Percentiles rank a stretch among this genome's conserved stretches.
These are phyloP conservation scores for Phaeotremella skinneri DNA, from an alignment of 768 basidiomycete species.

Conservation along the genomic window DNA sequence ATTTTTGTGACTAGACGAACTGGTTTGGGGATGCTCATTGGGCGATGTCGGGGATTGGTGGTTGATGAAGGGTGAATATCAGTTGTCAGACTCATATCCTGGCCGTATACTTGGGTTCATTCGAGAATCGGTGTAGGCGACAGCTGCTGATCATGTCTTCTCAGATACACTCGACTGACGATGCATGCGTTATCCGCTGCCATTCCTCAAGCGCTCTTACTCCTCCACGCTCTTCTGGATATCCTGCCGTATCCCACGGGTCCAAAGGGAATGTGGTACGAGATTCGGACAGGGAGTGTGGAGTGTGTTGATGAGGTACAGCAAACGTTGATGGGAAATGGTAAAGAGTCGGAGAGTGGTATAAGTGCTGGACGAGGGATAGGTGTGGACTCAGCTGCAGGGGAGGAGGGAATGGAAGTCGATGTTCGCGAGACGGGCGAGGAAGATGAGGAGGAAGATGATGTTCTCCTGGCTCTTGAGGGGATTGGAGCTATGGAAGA, in stretches of 20 bases:
- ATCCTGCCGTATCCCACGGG: slow-evolving; percentile 48
- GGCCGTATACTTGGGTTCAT: neutral
- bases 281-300: slow-evolving; percentile 45
- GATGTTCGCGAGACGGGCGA: slow-evolving; percentile 2
- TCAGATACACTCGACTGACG: slow-evolving; percentile 38
- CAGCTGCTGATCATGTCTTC: neutral
- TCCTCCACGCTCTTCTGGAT: slow-evolving; percentile 50
- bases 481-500: slow-evolving; percentile 36
- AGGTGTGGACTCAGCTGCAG: neutral
- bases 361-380: neutral
- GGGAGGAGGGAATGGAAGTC: slow-evolving; percentile 7
- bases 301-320: slow-evolving; percentile 48
- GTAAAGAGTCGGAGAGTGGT: neutral
- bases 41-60: slow-evolving; percentile 48
- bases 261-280: slow-evolving; percentile 44
- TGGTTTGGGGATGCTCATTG: slow-evolving; percentile 45
- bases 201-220: slow-evolving; percentile 48
- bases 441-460: slow-evolving; percentile 11
- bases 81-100: neutral
- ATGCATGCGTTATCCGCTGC: slow-evolving; percentile 49
- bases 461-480: slow-evolving; percentile 2
- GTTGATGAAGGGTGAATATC: slow-evolving; percentile 50
- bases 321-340: neutral
- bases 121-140: neutral
- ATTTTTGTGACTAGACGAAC: slow-evolving; percentile 49